Base-by-base conservation (phyloP, 1,284 basidiomycete genomes). In the Hemileia vastatrix region DNA sequence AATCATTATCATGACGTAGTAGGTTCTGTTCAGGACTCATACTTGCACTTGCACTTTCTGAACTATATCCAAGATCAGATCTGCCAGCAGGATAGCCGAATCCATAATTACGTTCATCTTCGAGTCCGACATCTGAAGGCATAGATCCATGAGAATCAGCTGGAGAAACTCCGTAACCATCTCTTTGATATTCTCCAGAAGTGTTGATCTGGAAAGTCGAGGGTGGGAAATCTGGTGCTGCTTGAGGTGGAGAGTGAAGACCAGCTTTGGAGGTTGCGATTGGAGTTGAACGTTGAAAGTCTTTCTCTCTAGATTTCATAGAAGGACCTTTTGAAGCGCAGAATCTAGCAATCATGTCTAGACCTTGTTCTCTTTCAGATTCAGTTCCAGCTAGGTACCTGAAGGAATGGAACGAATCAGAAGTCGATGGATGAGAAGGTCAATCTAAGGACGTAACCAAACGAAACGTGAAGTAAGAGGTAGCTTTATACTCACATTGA, bases 51-150 rank as follows among this genome's bases (percentile, higher is more conserved):
- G 36, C 36, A 15, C 36, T 40, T 40, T 40, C 36, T 11, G 36
- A 40, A 15, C 15, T 40, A 15, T 40, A 40, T 40, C 36, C 36
- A 15, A 40, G 15, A 15, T 40, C 36, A 11, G 36, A 40, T 27
- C 27, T 27, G 8, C 36, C 36, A 11, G 11, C 9, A 40, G 36
- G 36, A 40, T 40, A 40, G 36, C 36, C 36, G 15, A 40, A 40
- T 40, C 36, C 67, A 19, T 56, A 21, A 18, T 67, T 65, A 9
- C 64, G 64, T 18, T 21, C 57, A 18, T 66, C 67, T 23, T 67
- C 62, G 8, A 60, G 44, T 48, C 65, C 64, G 44, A 70, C 62
- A 23, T 71, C 69, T 32, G 64, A 65, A 8, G 70, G 70, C 68
- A 71, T 70, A 11, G 68, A 70, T 5, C 70, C 70, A 40, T 40